Conservation (phyloP, 1,284 basidiomycete genomes). For the Mycena sp. region DNA sequence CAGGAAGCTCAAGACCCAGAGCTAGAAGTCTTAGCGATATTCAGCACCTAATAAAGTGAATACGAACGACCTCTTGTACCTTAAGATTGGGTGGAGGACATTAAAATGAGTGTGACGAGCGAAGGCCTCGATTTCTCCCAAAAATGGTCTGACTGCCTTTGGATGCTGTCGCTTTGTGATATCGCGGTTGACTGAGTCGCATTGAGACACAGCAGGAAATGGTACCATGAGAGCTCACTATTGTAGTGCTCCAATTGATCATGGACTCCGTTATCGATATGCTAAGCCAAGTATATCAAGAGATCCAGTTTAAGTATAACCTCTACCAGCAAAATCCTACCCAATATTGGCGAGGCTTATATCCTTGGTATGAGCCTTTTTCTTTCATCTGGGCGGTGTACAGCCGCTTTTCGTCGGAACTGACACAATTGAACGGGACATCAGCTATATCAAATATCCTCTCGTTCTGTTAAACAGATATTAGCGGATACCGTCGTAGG, state of each 20-base stretch:
- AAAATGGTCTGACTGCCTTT: conserved; percentile 59
- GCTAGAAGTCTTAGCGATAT: conserved; percentile 64
- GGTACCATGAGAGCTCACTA: conserved; percentile 1
- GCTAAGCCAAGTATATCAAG: conserved; percentile 42
- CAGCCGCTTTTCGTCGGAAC: conserved; percentile 63
- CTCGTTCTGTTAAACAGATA: conserved; percentile 46
- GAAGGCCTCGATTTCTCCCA: conserved; percentile 69
- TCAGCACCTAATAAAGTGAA: too few species aligned
- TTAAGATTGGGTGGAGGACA: conserved; percentile 59
- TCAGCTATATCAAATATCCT: conserved; percentile 73
- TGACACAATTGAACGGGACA: conserved; percentile 62
- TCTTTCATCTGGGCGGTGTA: conserved; percentile 54
- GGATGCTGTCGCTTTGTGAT: conserved; percentile 49
- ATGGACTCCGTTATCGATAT: conserved; percentile 63
- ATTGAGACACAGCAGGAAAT: too few species aligned
- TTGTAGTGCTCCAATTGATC: conserved; percentile 71
- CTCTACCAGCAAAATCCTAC: conserved; percentile 43
- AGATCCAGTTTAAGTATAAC: too few species aligned
- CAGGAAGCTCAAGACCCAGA: conserved; percentile 66
- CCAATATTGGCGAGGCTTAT: conserved; percentile 66
- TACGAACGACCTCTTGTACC: conserved; percentile 46
- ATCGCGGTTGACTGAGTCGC: conserved; percentile 50
- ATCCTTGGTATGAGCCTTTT: conserved; percentile 68
- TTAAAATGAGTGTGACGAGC: conserved; percentile 60
- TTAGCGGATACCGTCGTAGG: too few species aligned